Conservation (phyloP, 2,329 filamentous ascomycete genomes). For the Purpureocillium takamizusanense region DNA sequence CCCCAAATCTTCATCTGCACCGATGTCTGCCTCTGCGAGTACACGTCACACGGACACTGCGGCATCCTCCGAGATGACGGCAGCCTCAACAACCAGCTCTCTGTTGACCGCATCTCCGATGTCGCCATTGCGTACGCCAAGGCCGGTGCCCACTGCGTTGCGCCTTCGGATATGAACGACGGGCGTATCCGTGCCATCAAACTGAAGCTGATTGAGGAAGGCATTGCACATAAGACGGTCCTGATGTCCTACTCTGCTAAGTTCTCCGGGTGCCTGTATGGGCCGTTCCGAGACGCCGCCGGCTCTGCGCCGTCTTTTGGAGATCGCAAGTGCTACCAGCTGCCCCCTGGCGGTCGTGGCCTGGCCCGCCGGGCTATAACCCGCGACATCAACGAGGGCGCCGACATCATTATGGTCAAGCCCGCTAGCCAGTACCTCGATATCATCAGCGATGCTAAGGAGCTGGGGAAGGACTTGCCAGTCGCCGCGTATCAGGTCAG, state of each 20-base stretch:
- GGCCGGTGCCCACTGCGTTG: constrained; percentile 92
- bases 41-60: constrained; percentile 96
- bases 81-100: constrained; percentile 84
- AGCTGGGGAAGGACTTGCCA: constrained; percentile 82
- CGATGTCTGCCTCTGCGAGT: constrained; percentile 97
- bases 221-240: constrained; percentile 81
- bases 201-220: constrained; percentile 91
- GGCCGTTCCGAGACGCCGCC: constrained; percentile 92
- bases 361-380: constrained; percentile 84
- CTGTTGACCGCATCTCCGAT: constrained; percentile 89
- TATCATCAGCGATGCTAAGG: constrained; percentile 95
- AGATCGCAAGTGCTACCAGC: constrained; percentile 92
- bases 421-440: constrained; percentile 92
- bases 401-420: constrained; percentile 99
- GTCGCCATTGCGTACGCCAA: constrained; percentile 97
- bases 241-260: constrained; percentile 98
- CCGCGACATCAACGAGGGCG: constrained; percentile 85
- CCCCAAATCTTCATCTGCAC: constrained; percentile 84
- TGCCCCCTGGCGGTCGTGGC: constrained; percentile 85
- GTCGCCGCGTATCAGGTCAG: constrained; percentile 95
- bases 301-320: constrained; percentile 87
- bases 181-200: constrained; percentile 96
- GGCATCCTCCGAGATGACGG: constrained; percentile 92
- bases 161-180: constrained; percentile 98
- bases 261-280: constrained; percentile 93